phyloP scores from a whole-genome alignment of 2,329 filamentous ascomycete species.

The Eutypella sp. region DNA sequence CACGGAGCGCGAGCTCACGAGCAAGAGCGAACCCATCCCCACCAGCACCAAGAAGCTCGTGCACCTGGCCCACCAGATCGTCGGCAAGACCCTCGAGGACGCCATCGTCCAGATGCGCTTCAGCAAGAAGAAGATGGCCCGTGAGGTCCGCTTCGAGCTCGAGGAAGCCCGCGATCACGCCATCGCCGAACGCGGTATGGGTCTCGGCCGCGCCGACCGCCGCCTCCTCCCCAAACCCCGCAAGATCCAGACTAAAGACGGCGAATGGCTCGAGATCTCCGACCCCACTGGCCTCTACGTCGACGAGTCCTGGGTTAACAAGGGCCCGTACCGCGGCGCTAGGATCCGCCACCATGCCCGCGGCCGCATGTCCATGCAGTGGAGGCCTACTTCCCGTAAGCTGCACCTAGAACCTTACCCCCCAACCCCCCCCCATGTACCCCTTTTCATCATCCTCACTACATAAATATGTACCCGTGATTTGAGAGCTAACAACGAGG shows the following conservation, averaged over 20 bases:
- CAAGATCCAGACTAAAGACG: conserved; percentile 69
- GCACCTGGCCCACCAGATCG: conserved; percentile 79
- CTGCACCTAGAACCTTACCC: conserved; percentile 3
- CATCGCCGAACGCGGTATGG: conserved; percentile 79
- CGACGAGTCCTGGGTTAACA: conserved; percentile 87
- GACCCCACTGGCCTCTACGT: conserved; percentile 85
- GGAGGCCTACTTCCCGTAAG: conserved; percentile 71
- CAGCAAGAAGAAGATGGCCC: conserved; percentile 86
- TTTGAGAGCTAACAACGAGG: background rate
- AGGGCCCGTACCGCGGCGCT: conserved; percentile 56
- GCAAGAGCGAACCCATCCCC: conserved; percentile 68
- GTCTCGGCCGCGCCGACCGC: conserved; percentile 49
- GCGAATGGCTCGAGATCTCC: conserved; percentile 62
- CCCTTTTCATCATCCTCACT: background rate
- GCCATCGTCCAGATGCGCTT: conserved; percentile 93
- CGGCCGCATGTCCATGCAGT: conserved; percentile 63
- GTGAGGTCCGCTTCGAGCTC: conserved; percentile 73
- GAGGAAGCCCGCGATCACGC: conserved; percentile 78
- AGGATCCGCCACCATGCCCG: conserved; percentile 69
- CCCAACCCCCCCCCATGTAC: background rate
- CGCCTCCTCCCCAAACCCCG: conserved; percentile 37
- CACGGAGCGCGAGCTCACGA: conserved; percentile 48
- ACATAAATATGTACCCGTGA: conserved; percentile 17
- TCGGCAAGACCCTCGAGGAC: conserved; percentile 89
- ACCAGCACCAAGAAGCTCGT: conserved; percentile 91